phyloP scores from a whole-genome alignment of 768 basidiomycete species.

The Punctularia strigosozonata region DNA sequence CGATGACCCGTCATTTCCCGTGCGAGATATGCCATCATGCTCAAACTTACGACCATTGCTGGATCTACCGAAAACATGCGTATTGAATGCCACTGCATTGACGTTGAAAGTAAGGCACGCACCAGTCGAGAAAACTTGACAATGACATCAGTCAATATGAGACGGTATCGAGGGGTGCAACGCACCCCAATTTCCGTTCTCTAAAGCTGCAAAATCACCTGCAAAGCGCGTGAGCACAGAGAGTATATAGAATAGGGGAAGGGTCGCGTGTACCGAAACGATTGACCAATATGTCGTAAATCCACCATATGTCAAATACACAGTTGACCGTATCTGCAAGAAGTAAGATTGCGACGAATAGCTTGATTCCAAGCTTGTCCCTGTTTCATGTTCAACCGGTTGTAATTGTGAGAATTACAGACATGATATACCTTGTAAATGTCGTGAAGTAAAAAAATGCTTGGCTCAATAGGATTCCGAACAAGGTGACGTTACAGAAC shows the following conservation, averaged over 20 bases:
- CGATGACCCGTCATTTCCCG: constrained; percentile 5
- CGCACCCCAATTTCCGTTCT: constrained; percentile 5
- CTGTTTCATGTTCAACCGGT: constrained; percentile 7
- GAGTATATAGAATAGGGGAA: neutral
- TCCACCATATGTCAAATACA: constrained; percentile 10
- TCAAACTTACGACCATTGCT: neutral
- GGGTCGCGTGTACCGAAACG: constrained; percentile 8
- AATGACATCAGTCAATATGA: neutral
- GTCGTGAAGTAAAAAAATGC: constrained; percentile 15
- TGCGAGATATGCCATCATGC: neutral
- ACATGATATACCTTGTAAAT: constrained; percentile 7
- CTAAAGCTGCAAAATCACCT: neutral
- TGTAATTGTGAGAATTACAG: neutral
- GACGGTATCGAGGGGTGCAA: neutral
- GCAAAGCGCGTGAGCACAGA: neutral
- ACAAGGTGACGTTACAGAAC: constrained; percentile 22
- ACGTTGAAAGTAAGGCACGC: neutral
- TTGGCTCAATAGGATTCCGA: constrained; percentile 23
- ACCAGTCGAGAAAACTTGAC: constrained; percentile 5
- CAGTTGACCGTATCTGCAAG: constrained; percentile 12
- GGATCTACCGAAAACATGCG: too few species aligned
- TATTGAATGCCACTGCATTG: too few species aligned
- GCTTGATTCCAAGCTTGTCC: constrained; percentile 11
- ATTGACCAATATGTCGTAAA: constrained; percentile 10
- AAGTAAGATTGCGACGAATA: constrained; percentile 10